Evolutionary conservation across 352 stramenopile species (phyloP).

Genomic region (Pilasporangium apinafurcum): DNA sequence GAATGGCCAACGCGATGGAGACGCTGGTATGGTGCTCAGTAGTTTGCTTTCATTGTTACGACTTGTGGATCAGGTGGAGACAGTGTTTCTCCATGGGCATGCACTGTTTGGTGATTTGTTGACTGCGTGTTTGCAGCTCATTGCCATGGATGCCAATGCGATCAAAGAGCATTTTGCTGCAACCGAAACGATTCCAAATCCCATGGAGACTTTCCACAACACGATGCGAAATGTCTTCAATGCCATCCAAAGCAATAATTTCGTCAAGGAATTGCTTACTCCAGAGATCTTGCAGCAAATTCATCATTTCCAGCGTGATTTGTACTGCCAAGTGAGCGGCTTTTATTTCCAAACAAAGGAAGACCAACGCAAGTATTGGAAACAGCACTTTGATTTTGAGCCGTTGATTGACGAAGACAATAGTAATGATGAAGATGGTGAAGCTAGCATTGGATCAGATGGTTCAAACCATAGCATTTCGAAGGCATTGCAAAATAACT

Average conservation of each 20-base stretch:
- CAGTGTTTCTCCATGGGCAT: constrained; percentile 64
- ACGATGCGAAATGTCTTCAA: constrained; percentile 71
- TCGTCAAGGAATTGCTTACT: constrained; percentile 52
- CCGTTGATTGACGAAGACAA: constrained; percentile 24
- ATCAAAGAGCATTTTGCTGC: constrained; percentile 32
- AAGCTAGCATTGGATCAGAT: constrained; percentile 12
- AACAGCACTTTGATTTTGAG: constrained; percentile 57
- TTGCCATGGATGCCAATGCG: constrained; percentile 30
- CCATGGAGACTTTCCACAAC: constrained; percentile 70
- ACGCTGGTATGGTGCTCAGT: constrained; percentile 54
- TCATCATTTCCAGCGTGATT: constrained; percentile 45
- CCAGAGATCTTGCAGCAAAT: constrained; percentile 50
- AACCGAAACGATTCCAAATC: constrained; percentile 58
- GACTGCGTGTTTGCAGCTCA: constrained; percentile 38
- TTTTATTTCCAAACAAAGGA: constrained; percentile 52
- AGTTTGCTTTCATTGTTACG: constrained; percentile 56
- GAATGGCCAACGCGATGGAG: constrained; percentile 36
- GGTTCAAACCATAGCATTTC: too few relatives aligned
- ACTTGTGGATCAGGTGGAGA: constrained; percentile 70
- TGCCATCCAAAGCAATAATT: constrained; percentile 57
- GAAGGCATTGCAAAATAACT: constrained; percentile 25
- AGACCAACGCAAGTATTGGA: constrained; percentile 48
- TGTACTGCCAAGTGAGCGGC: constrained; percentile 72
- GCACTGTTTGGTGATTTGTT: constrained; percentile 55
- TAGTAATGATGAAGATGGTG: background rate